Conservation (phyloP, 1,139 yeast species). For the Pneumocystis wakefieldiae region DNA sequence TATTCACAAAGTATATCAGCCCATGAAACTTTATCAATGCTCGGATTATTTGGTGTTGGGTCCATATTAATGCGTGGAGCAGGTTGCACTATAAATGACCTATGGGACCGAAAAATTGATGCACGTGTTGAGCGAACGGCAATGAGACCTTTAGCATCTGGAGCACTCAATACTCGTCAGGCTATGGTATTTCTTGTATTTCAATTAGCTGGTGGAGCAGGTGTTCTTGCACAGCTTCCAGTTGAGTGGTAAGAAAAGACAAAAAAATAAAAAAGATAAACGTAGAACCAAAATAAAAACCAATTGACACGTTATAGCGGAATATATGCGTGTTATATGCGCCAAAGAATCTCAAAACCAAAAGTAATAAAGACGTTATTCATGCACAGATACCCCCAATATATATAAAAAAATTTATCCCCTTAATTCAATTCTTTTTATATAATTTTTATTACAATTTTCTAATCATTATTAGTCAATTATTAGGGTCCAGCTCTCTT, state of each 20-base stretch:
- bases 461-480: slow-evolving; percentile 21
- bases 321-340: background rate
- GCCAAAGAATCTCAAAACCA: too few relatives aligned
- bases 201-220: slow-evolving; percentile 65
- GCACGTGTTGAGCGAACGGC: slow-evolving; percentile 73
- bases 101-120: slow-evolving; percentile 71
- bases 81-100: slow-evolving; percentile 90
- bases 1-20: slow-evolving; percentile 59
- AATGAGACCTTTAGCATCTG: slow-evolving; percentile 82
- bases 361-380: too few relatives aligned
- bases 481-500: slow-evolving; percentile 70
- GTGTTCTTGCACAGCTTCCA: slow-evolving; percentile 58
- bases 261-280: background rate
- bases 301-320: too few relatives aligned
- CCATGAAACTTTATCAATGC: slow-evolving; percentile 32
- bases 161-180: slow-evolving; percentile 54
- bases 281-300: too few relatives aligned
- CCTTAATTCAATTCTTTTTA: too few relatives aligned
- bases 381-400: too few relatives aligned
- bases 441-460: background rate
- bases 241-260: slow-evolving; percentile 30
- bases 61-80: slow-evolving; percentile 92
- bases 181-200: slow-evolving; percentile 64
- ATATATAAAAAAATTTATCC: too few relatives aligned
- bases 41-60: slow-evolving; percentile 59